These are phyloP conservation scores for Drechslera avenae DNA, from an alignment of 2,329 filamentous ascomycete species.

Conservation along the genomic window DNA sequence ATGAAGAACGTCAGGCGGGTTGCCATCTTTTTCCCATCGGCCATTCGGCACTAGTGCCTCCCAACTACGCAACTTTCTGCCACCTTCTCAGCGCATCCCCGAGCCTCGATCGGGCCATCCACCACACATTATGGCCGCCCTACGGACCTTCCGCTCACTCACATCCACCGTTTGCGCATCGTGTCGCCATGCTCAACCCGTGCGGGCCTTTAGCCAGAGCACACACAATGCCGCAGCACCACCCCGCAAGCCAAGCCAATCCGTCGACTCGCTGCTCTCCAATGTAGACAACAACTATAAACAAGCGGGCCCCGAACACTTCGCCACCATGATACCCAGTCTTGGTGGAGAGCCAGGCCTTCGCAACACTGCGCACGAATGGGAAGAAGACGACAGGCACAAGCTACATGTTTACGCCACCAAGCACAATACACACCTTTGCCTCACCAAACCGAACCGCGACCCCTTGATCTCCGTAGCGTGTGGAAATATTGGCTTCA, in stretches of 20 bases:
- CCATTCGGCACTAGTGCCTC: slow-evolving; percentile 16
- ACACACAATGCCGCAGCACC: slow-evolving; percentile 20
- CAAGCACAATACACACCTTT: slow-evolving; percentile 96
- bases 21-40: slow-evolving; percentile 33
- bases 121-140: slow-evolving; percentile 31
- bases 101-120: slow-evolving; percentile 21
- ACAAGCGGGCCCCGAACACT: slow-evolving; percentile 18
- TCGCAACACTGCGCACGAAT: slow-evolving; percentile 32
- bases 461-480: slow-evolving; percentile 80
- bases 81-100: slow-evolving; percentile 16
- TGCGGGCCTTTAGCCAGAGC: slow-evolving; percentile 45
- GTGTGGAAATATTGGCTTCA: slow-evolving; percentile 89
- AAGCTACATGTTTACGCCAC: slow-evolving; percentile 85
- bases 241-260: slow-evolving; percentile 16
- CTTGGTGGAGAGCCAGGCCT: background rate
- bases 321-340: slow-evolving; percentile 29
- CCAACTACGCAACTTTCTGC: slow-evolving; percentile 30
- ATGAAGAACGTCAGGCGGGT: slow-evolving; percentile 26
- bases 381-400: slow-evolving; percentile 64
- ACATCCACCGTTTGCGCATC: slow-evolving; percentile 45
- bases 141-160: slow-evolving; percentile 40
- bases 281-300: slow-evolving; percentile 24
- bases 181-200: slow-evolving; percentile 40
- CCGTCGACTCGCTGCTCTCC: slow-evolving; percentile 20
- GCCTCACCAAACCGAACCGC: slow-evolving; percentile 80